These are phyloP conservation scores for Populus tomentosa DNA, from an alignment of 441 rosid genomes.

Conservation along the genomic window DNA sequence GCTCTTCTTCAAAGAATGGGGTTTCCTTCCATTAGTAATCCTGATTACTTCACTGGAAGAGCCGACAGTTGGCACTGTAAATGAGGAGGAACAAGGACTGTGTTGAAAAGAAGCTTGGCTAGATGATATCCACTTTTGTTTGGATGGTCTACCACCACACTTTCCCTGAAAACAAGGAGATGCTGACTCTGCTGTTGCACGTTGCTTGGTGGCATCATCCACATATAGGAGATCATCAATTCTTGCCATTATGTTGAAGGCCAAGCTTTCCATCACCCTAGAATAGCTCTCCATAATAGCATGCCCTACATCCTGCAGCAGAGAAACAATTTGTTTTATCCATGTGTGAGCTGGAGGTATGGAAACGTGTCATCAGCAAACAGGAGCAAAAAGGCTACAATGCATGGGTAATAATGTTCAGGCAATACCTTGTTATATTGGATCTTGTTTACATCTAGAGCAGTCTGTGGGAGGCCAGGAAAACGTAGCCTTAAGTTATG, in stretches of 20 bases:
- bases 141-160: slow-evolving; percentile 6
- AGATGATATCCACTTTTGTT: slow-evolving; percentile 14
- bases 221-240: slow-evolving; percentile 85
- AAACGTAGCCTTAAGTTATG: slow-evolving; percentile 68
- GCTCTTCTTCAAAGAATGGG: slow-evolving; percentile 8
- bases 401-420: neutral
- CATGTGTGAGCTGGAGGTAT: neutral
- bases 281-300: slow-evolving; percentile 92
- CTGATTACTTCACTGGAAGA: slow-evolving; percentile 7
- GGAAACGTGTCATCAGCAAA: neutral
- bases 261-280: slow-evolving; percentile 86
- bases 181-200: slow-evolving; percentile 43
- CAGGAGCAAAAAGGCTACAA: neutral
- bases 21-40: slow-evolving; percentile 1
- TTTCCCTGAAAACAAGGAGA: slow-evolving; percentile 14
- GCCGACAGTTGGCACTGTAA: slow-evolving; percentile 16
- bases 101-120: slow-evolving; percentile 22
- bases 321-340: neutral
- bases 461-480: slow-evolving; percentile 89
- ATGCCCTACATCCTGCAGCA: slow-evolving; percentile 78
- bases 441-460: slow-evolving; percentile 82
- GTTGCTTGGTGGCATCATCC: slow-evolving; percentile 63
- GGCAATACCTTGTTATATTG: slow-evolving; percentile 71
- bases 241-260: slow-evolving; percentile 77
- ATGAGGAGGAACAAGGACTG: slow-evolving; percentile 24